Conservation (phyloP, 2,329 filamentous ascomycete genomes). For the Emericellopsis atlantica region DNA sequence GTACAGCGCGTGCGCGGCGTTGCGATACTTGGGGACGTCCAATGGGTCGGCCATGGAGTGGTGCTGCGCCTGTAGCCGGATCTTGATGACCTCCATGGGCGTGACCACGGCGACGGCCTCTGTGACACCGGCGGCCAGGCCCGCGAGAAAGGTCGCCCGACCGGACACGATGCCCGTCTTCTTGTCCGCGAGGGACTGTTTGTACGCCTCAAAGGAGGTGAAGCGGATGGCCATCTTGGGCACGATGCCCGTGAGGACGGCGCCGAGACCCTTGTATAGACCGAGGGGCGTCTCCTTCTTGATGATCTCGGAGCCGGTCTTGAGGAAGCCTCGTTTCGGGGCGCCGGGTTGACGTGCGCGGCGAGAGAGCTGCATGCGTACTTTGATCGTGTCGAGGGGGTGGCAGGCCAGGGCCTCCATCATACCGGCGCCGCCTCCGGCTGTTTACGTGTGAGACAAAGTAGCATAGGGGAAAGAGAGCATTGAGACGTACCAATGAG, state of each 20-base stretch:
- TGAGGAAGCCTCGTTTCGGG: constrained; percentile 77
- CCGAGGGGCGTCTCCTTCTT: constrained; percentile 82
- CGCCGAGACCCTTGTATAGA: constrained; percentile 96
- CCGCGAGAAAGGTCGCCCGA: constrained; percentile 59
- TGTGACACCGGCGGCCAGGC: constrained; percentile 83
- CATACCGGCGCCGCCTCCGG: constrained; percentile 95
- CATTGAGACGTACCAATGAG: constrained; percentile 58
- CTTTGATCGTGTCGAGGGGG: constrained; percentile 95
- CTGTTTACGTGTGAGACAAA: constrained; percentile 45
- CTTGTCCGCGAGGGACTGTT: constrained; percentile 63
- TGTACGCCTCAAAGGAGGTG: constrained; percentile 93
- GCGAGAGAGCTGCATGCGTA: constrained; percentile 95
- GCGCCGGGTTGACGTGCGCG: constrained; percentile 72
- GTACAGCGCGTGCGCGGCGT: constrained; percentile 71
- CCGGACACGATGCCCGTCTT: constrained; percentile 56
- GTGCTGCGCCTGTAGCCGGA: constrained; percentile 93
- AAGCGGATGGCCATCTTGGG: constrained; percentile 99
- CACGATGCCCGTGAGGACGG: constrained; percentile 89
- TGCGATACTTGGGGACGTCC: constrained; percentile 93
- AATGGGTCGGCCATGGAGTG: constrained; percentile 96
- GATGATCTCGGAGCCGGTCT: constrained; percentile 77
- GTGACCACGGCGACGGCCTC: constrained; percentile 95
- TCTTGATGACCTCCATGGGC: constrained; percentile 99
- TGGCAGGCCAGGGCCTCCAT: constrained; percentile 97
- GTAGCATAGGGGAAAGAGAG: background rate